Base-by-base conservation (phyloP, 2,329 filamentous ascomycete species). In the Byssothecium circinans region DNA sequence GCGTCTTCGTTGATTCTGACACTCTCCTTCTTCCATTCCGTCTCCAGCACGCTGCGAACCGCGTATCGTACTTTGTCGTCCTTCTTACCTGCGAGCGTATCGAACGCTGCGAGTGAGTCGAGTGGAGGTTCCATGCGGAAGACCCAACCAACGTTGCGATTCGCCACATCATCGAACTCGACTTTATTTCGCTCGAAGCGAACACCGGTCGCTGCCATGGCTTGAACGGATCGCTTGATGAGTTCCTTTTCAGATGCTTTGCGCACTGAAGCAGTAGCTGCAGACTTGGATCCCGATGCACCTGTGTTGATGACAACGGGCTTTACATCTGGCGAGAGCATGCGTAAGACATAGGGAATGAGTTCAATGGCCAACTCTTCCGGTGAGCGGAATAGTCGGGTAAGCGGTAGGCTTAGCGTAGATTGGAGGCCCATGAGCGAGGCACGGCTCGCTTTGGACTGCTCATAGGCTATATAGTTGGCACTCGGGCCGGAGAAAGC, bases 71-170 rank as follows among this genome's bases (percentile, higher is more conserved):
- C 89, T 0, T 89, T 90, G 1, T 83, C 84, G 8, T 83, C 81
- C 2, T 82, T 81, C 30, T 78, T 75, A 3, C 79, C 65, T 2
- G 66, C 74, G 3, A 82, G 81, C 0, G 89, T 89, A 57, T 89
- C 85, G 59, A 89, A 97, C 0, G 81, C 80, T 1, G 87, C 80
- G 0, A 97, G 79, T 8, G 81, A 78, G 70, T 99, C 94, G n/a
- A 99, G 78, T 1, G 83, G 78, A 81, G 94, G 94, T 64, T 97
- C 92, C 89, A 99, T 91, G 43, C 94, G 84, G 71, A 95, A 97
- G 8, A 95, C 86, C 80, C 85, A 97, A 57, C 81, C 85, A 27
- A 83, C 81, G 48, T 63, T 70, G 12, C 64, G 58, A 17, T 64
- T 65, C 8, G 60, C 60, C 4, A 78, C 69, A 7, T 80, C 80